Conservation (phyloP, 2,329 filamentous ascomycete genomes). For the Phaeoacremonium minimum region DNA sequence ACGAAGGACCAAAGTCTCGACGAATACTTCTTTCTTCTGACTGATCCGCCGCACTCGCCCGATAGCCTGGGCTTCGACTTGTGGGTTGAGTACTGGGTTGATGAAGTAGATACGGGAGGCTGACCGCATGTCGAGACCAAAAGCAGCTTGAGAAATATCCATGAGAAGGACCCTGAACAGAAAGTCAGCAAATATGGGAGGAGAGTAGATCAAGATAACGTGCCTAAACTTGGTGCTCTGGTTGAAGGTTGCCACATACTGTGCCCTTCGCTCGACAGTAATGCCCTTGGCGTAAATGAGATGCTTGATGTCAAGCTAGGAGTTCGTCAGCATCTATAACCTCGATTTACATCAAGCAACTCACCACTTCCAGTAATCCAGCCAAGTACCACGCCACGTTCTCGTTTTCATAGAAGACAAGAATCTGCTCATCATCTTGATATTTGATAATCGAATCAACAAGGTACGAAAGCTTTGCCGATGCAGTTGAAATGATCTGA, state of each 20-base stretch:
- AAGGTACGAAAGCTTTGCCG: constrained; percentile 83
- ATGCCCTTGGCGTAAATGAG: constrained; percentile 66
- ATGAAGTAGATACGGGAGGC: constrained; percentile 87
- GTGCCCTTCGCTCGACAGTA: constrained; percentile 56
- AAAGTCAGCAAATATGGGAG: neutral
- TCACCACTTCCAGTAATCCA: constrained; percentile 69
- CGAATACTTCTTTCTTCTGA: constrained; percentile 71
- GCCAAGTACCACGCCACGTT: constrained; percentile 85
- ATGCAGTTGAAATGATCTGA: constrained; percentile 72
- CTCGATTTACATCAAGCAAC: constrained; percentile 19
- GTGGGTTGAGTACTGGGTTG: constrained; percentile 80
- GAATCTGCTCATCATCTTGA: constrained; percentile 73
- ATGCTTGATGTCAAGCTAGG: constrained; percentile 50
- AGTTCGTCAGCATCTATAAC: too few species aligned
- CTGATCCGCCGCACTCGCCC: constrained; percentile 87
- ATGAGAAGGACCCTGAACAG: constrained; percentile 69
- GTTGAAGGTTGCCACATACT: constrained; percentile 79
- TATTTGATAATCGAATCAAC: constrained; percentile 67
- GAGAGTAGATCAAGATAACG: neutral
- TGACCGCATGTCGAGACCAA: constrained; percentile 78
- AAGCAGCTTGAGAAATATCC: constrained; percentile 85
- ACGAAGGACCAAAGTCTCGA: constrained; percentile 79
- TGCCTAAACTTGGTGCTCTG: constrained; percentile 57
- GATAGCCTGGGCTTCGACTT: constrained; percentile 85
- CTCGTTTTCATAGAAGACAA: constrained; percentile 88